Evolutionary conservation across 208 protist genomes (phyloP).

Genomic region (Acanthamoeba healyi): DNA sequence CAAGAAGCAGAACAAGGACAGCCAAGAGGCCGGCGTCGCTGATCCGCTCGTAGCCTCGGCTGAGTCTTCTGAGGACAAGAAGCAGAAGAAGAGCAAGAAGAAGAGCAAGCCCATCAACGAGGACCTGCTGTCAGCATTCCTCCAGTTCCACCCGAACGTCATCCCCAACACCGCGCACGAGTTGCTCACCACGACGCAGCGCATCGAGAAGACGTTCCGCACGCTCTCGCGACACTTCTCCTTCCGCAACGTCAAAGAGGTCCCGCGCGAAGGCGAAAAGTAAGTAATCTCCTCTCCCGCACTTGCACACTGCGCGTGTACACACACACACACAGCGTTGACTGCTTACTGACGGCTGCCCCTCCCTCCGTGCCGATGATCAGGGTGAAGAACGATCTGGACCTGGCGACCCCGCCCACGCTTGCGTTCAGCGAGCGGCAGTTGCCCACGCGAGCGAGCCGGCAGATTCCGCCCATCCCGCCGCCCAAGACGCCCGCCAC

Average conservation of each 20-base stretch:
- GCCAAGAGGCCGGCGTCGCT: too few species aligned
- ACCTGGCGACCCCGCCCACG: constrained; percentile 5
- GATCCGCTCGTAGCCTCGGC: background rate
- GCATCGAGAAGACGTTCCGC: constrained; percentile 68
- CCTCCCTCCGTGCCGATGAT: background rate
- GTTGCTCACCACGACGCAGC: constrained; percentile 52
- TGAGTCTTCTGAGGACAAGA: background rate
- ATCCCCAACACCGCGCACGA: constrained; percentile 55
- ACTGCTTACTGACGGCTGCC: background rate
- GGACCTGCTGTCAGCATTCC: constrained; percentile 17
- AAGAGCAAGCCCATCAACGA: constrained; percentile 6
- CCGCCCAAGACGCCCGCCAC: background rate
- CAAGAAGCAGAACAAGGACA: background rate
- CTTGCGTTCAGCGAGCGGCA: constrained; percentile 19
- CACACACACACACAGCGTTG: too few species aligned
- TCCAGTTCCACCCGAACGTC: constrained; percentile 67
- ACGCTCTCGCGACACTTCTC: constrained; percentile 70
- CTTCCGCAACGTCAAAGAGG: constrained; percentile 46
- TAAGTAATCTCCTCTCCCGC: background rate
- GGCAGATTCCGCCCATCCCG: background rate
- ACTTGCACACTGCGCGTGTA: too few species aligned
- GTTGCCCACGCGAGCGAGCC: background rate
- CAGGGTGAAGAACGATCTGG: background rate
- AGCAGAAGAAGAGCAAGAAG: background rate
- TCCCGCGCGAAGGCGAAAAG: background rate